Conservation (phyloP, 2,329 filamentous ascomycete genomes). For the Teratosphaeria epicoccoides region DNA sequence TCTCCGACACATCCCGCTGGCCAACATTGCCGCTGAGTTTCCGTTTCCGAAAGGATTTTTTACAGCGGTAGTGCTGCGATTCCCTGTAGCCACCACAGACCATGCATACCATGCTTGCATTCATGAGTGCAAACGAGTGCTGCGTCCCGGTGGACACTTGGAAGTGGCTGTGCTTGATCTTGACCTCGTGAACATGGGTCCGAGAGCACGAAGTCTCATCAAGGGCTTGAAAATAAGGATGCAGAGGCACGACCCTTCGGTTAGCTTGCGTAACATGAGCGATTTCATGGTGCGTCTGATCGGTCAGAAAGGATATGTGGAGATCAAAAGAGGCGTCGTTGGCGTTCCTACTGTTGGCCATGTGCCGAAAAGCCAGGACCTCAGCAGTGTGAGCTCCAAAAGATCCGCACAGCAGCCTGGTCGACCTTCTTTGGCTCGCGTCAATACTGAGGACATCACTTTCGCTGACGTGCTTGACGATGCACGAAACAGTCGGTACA, state of each 20-base stretch:
- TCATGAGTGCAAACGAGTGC: conserved; percentile 63
- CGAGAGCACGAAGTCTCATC: conserved; percentile 55
- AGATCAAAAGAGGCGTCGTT: conserved; percentile 65
- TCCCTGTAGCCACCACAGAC: conserved; percentile 60
- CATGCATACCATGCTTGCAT: conserved; percentile 60
- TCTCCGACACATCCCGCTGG: conserved; percentile 63
- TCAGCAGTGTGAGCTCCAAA: conserved; percentile 19
- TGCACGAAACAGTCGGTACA: conserved; percentile 35
- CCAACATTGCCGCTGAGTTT: conserved; percentile 53
- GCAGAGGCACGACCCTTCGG: conserved; percentile 48
- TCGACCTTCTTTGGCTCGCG: background rate
- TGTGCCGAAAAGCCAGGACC: conserved; percentile 29
- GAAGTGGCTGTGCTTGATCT: conserved; percentile 69
- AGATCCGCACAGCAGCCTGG: conserved; percentile 7
- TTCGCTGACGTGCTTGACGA: conserved; percentile 30
- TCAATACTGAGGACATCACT: conserved; percentile 9
- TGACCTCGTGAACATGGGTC: conserved; percentile 75
- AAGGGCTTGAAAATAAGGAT: conserved; percentile 62
- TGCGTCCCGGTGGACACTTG: conserved; percentile 69
- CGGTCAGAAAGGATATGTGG: conserved; percentile 57
- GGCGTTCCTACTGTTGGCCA: conserved; percentile 59
- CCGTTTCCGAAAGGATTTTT: conserved; percentile 70
- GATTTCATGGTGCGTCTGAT: conserved; percentile 54
- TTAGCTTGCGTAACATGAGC: conserved; percentile 46
- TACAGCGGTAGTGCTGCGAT: conserved; percentile 64